Evolutionary conservation across 192 early-diverging fungal species (phyloP), one percentile per base, ranked within the genome.

Genomic region (Diversispora epigaea): DNA sequence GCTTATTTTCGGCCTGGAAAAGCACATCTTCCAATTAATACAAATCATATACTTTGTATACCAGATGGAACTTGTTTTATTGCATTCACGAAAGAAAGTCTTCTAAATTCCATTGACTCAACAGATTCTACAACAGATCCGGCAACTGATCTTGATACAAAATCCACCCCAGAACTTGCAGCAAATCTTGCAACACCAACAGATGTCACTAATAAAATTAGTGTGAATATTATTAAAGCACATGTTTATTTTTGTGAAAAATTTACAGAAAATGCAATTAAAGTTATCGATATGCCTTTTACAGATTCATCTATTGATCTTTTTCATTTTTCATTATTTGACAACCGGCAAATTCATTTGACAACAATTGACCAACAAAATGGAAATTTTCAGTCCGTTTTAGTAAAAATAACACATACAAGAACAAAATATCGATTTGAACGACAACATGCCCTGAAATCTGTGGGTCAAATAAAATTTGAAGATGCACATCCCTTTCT

Each of bases 61-160:
- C 68, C 55, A 15, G 66, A 77, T 69, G 76, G 76, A 10, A 25
- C 76, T 4, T 77, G 76, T 25, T 44, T 77, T 44, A 45, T 77
- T 6, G 76, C 76, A 5, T 70, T 77, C 61, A 39, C 19, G 14
- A 4, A 55, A 45, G 32, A 63, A 9, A 46, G 49, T 50, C 14
- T 12, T 49, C 47, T 10, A 49, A 12, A 49, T 49, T 49, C 47
- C 12, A 45, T 39, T n/a, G 32, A 76, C 21, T 45, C 15, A n/a
- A 43, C 4, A 7, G 66, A 46, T 8, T 43, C 12, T 49, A 10
- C 47, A 49, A 49, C 44, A 11, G 66, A 68, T 2, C 8, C 46
- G 9, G 49, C 21, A 14, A 15, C 9, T 47, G 44, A 68, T 5
- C 6, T 8, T 46, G 8, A 45, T 46, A 44, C 4, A n/a, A 64